Evolutionary conservation across 192 early-diverging fungal genomes (phyloP).

Genomic region (Mortierella claussenii): DNA sequence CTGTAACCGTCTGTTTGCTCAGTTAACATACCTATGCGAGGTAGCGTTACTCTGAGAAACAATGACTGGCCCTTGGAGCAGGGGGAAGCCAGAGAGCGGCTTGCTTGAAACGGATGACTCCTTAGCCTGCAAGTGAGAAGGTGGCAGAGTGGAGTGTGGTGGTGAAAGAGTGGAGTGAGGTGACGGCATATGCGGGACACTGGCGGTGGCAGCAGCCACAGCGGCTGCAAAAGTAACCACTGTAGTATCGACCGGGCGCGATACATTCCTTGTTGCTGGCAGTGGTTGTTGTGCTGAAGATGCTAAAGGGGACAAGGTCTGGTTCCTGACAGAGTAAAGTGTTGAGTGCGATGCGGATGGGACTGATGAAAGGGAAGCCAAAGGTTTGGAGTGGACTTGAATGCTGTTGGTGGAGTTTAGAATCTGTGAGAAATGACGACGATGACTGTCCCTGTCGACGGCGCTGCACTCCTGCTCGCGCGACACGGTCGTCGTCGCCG

Average conservation of each 20-base stretch:
- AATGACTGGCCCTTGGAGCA: no score
- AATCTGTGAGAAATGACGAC: slow-evolving; percentile 15
- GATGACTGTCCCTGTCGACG: slow-evolving; percentile 15
- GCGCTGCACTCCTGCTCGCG: slow-evolving; percentile 2
- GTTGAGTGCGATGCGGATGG: slow-evolving; percentile 12
- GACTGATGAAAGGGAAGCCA: slow-evolving; percentile 5
- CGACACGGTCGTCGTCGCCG: neutral
- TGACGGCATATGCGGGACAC: no score
- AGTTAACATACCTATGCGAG: no score
- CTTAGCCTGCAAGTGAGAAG: neutral
- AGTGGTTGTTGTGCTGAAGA: no score
- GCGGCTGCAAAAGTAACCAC: slow-evolving; percentile 25
- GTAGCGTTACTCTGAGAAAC: no score
- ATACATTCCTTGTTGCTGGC: neutral
- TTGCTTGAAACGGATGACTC: neutral
- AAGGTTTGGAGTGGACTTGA: slow-evolving; percentile 25
- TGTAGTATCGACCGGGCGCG: slow-evolving; percentile 6
- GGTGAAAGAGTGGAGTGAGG: neutral
- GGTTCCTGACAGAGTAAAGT: no score
- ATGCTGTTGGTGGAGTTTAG: slow-evolving; percentile 21
- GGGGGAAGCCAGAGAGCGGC: neutral
- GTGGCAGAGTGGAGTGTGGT: slow-evolving; percentile 9
- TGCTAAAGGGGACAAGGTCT: no score
- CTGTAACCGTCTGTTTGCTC: no score
- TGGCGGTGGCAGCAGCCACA: slow-evolving; percentile 11